Percentiles rank a stretch among this genome's conserved stretches.
These are phyloP conservation scores for Coccomyxa subellipsoidea DNA, from an alignment of 163 green algal genomes.

Conservation along the genomic window DNA sequence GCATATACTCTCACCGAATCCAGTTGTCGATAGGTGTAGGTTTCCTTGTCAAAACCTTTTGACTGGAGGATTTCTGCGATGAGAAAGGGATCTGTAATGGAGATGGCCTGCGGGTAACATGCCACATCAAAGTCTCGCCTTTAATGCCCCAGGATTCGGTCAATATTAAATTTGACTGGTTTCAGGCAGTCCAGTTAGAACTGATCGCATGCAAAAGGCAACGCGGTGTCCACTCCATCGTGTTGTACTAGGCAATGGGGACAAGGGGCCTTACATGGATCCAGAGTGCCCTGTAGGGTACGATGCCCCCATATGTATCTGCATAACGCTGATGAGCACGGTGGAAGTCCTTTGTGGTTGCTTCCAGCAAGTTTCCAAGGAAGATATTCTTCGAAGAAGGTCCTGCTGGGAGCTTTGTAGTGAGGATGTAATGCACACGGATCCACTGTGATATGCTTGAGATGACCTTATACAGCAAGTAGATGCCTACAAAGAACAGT, in stretches of 20 bases:
- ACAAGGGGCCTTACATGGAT: not conserved
- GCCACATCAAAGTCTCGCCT: not conserved
- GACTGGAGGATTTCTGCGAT: conserved; percentile 1
- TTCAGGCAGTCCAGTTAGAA: too few relatives aligned
- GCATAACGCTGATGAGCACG: not conserved
- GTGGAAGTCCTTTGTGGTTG: not conserved
- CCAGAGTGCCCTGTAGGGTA: not conserved
- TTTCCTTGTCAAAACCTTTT: not conserved
- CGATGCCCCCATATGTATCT: not conserved
- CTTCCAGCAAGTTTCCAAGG: not conserved
- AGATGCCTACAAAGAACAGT: not conserved
- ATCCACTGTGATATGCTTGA: not conserved
- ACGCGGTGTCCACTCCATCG: too few relatives aligned
- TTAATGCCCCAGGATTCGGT: too few relatives aligned
- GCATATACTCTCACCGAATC: not conserved
- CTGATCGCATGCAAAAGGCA: too few relatives aligned
- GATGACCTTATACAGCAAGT: not conserved
- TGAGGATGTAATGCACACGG: not conserved
- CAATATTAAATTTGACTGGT: too few relatives aligned
- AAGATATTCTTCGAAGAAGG: not conserved
- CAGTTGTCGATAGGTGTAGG: not conserved
- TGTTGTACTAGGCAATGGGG: not conserved
- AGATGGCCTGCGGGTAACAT: not conserved
- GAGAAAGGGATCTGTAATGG: not conserved
- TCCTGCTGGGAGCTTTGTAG: not conserved